Percentiles rank a stretch among this genome's conserved stretches.
phyloP scores from a whole-genome alignment of 2,329 filamentous ascomycete genomes.

The Macrophomina phaseolina region DNA sequence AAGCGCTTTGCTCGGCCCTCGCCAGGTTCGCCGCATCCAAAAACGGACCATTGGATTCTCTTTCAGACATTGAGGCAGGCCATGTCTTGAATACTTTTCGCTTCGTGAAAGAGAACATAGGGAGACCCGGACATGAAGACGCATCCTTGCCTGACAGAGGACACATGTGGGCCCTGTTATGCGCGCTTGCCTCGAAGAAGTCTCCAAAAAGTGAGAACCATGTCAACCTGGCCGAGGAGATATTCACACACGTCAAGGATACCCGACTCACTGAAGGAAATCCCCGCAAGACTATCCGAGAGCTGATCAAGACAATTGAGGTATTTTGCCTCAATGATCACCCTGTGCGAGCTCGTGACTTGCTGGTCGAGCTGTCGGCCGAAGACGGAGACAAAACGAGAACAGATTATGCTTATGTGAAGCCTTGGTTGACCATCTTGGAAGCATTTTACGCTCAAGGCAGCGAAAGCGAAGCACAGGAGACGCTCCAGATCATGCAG shows the following conservation, averaged over 20 bases:
- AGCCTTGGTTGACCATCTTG: slow-evolving; percentile 52
- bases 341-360: slow-evolving; percentile 3
- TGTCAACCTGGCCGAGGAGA: background rate
- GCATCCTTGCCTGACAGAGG: background rate
- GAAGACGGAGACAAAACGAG: background rate
- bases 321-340: background rate
- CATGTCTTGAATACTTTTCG: slow-evolving; percentile 63
- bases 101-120: background rate
- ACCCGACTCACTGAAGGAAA: background rate
- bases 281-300: too few relatives aligned
- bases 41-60: background rate
- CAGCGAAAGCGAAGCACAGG: slow-evolving; percentile 62
- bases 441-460: slow-evolving; percentile 67
- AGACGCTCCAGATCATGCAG: slow-evolving; percentile 61
- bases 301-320: background rate
- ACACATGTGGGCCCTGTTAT: background rate
- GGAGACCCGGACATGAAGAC: background rate
- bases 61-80: slow-evolving; percentile 50
- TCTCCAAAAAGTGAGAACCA: background rate
- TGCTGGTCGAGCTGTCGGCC: slow-evolving; percentile 1
- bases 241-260: slow-evolving; percentile 1
- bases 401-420: background rate
- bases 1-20: slow-evolving; percentile 67
- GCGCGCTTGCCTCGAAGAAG: background rate
- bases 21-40: background rate